Evolutionary conservation across 345 rosid species (phyloP).

Genomic region (Camelina laxa): DNA sequence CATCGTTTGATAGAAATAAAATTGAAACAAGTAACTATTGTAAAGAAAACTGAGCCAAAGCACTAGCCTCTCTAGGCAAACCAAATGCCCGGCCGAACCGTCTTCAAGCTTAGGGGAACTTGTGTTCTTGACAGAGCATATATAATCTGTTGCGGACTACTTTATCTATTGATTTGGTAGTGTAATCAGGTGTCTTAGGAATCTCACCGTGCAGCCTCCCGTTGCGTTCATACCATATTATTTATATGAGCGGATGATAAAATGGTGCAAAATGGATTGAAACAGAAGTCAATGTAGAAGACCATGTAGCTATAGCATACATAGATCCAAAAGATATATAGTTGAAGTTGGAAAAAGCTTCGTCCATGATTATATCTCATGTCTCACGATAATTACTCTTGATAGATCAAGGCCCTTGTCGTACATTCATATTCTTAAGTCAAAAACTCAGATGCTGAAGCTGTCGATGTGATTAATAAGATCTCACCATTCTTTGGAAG

Average conservation of each 20-base stretch:
- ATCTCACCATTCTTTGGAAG: conserved; percentile 57
- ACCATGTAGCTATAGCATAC: conserved; percentile 56
- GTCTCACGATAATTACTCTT: conserved; percentile 52
- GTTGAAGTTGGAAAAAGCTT: conserved; percentile 48
- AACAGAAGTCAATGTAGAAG: conserved; percentile 28
- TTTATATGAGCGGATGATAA: not conserved
- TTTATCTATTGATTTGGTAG: no score
- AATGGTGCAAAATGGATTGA: conserved; percentile 51
- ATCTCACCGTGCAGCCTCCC: no score
- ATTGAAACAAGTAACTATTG: no score
- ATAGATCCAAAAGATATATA: conserved; percentile 40
- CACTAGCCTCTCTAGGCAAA: no score
- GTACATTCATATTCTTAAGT: conserved; percentile 75
- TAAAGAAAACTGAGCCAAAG: no score
- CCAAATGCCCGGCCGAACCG: no score
- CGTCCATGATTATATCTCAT: conserved; percentile 62
- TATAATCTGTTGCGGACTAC: no score
- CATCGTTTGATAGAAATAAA: no score
- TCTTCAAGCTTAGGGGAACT: no score
- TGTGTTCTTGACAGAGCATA: no score
- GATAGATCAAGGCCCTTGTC: conserved; percentile 66
- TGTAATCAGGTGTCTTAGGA: no score
- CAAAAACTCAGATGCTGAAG: conserved; percentile 63
- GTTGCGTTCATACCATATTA: no score
- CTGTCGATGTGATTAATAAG: conserved; percentile 40